Base-by-base conservation (phyloP, 805 yeast species). In the Ogataea pignaliae region DNA sequence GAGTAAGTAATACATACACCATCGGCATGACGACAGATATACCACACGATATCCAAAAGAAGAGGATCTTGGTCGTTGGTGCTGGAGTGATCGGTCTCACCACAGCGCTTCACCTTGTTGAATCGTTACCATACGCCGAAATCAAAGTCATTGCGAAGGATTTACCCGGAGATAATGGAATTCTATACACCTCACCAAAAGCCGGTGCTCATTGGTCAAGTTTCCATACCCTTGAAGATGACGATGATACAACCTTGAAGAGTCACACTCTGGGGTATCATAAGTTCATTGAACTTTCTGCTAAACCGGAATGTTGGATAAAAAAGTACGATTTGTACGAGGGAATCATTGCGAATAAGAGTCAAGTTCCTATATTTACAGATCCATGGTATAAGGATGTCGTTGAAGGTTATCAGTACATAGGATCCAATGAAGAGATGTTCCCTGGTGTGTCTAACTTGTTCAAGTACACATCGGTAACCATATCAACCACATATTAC, bases 181-280 rank as follows among this genome's bases (percentile, higher is more conserved):
- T 47, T 4, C 68, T 71, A 6, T 82, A 78, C 55, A 71, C 85
- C 1, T 79, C 85, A 0, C 85, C 86, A 2, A 77, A 71, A 57
- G 88, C 87, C 1, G 88, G 88, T 4, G 88, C 88, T 31, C 79
- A 81, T 48, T 82, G 88, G 85, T 21, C 26, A 21, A 21, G 26
- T 7, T 7, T 7, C 7, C 66, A 59, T n/a, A 64, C 73, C 3
- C 63, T 64, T 44, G 69, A 70, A n/a, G 37, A 54, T 9, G 53
- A 57, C 3, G 47, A 43, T 11, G 29, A n/a, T 6, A 11, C 35
- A 3, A 13, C 26, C 10, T 31, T 26, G 21, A 68, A 69, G 38
- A 53, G 65, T 41, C 77, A 71, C 41, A 44, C 44, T 29, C 47
- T 51, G 7, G 67, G 68, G 1, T 74, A 74, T 51, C 45, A 44